Evolutionary conservation across 208 protist species (phyloP).

Genomic region (Wallacemonas sp.): DNA sequence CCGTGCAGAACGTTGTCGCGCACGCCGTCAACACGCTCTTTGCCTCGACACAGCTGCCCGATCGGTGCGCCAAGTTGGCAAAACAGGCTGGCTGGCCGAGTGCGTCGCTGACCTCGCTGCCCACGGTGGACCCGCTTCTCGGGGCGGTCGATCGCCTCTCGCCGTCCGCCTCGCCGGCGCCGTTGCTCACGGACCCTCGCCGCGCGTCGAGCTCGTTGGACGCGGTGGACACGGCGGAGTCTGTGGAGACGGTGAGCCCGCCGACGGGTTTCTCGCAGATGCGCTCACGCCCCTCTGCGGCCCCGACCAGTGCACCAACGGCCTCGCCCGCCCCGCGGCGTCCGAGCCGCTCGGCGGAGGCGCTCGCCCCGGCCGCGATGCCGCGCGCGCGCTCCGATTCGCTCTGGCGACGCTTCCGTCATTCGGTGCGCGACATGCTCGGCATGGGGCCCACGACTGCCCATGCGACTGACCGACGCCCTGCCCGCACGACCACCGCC

Average conservation of each 20-base stretch:
- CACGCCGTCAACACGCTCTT: slow-evolving; percentile 55
- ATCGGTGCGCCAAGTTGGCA: neutral
- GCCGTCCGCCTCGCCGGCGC: too few species aligned
- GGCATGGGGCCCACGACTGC: neutral
- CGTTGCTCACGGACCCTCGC: too few species aligned
- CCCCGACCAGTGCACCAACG: neutral
- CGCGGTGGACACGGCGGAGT: too few species aligned
- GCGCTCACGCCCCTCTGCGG: neutral
- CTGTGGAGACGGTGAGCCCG: too few species aligned
- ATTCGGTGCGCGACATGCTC: slow-evolving; percentile 1
- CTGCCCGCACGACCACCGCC: too few species aligned
- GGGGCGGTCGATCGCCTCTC: too few species aligned
- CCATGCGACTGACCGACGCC: too few species aligned
- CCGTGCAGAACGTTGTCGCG: slow-evolving; percentile 61
- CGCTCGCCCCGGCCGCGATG: slow-evolving; percentile 38
- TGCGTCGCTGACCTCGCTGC: too few species aligned
- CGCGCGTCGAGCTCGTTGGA: too few species aligned
- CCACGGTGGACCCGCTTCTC: too few species aligned
- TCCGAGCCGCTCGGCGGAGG: neutral
- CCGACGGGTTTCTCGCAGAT: neutral
- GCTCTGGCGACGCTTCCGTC: slow-evolving; percentile 11
- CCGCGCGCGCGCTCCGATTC: slow-evolving; percentile 1
- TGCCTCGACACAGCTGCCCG: neutral
- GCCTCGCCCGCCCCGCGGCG: too few species aligned
- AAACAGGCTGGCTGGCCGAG: neutral